Conservation (phyloP, 2,329 filamentous ascomycete species). For the Alternaria sp. region DNA sequence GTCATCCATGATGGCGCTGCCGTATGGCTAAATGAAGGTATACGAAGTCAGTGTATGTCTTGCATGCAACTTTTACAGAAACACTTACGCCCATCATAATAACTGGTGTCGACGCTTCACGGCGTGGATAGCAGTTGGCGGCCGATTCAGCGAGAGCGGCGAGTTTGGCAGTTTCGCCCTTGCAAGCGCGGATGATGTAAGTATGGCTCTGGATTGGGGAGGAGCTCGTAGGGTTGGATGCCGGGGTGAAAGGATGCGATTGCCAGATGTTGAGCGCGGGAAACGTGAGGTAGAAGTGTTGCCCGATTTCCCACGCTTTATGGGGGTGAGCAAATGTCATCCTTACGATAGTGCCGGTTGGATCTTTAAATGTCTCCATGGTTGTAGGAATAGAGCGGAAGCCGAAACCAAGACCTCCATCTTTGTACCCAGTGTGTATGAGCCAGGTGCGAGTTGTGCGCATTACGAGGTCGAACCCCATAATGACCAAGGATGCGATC, state of each 20-base stretch:
- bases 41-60: too few relatives aligned
- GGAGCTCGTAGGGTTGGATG: slow-evolving; percentile 1
- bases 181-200: too few relatives aligned
- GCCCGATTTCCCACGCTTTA: not conserved
- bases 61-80: too few relatives aligned
- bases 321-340: too few relatives aligned
- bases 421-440: slow-evolving; percentile 8
- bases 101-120: slow-evolving; percentile 8
- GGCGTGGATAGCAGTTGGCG: slow-evolving; percentile 8
- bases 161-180: not conserved
- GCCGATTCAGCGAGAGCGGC: slow-evolving; percentile 13
- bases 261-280: slow-evolving; percentile 16
- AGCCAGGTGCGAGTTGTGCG: slow-evolving; percentile 10
- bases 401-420: slow-evolving; percentile 5
- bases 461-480: not conserved
- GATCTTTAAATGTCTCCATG: slow-evolving; percentile 10
- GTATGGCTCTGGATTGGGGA: slow-evolving; percentile 9
- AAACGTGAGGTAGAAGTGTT: slow-evolving; percentile 13
- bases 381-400: slow-evolving; percentile 9
- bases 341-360: slow-evolving; percentile 4
- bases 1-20: slow-evolving; percentile 4
- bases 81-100: slow-evolving; percentile 10
- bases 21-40: not conserved
- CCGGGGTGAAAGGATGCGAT: slow-evolving; percentile 13
- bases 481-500: too few relatives aligned